Evolutionary conservation across 1,284 basidiomycete species (phyloP).

Genomic region (Naganishia liquefaciens): DNA sequence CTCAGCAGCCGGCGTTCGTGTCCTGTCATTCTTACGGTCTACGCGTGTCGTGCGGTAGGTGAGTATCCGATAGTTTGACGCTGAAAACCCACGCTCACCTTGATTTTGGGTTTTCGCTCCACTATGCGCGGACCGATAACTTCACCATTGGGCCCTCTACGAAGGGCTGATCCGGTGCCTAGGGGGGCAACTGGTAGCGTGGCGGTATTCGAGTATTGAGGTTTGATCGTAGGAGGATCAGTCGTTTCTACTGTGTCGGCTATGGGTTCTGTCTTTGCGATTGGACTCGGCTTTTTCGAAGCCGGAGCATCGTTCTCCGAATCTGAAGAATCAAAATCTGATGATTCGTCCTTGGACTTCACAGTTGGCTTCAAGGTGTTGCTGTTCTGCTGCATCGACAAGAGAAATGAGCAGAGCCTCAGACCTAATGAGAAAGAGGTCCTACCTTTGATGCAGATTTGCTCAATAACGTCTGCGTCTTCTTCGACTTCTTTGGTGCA

Average conservation of each 20-base stretch:
- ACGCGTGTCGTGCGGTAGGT: too few relatives aligned
- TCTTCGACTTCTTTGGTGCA: constrained; percentile 31
- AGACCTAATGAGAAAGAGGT: too few relatives aligned
- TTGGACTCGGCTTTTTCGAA: not conserved
- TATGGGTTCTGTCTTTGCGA: too few relatives aligned
- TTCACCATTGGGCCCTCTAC: constrained; percentile 28
- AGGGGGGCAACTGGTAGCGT: constrained; percentile 10
- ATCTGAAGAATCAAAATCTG: constrained; percentile 53
- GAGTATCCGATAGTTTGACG: too few relatives aligned
- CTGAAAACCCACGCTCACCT: not conserved
- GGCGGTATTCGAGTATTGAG: too few relatives aligned
- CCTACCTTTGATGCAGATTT: too few relatives aligned
- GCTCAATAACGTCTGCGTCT: too few relatives aligned
- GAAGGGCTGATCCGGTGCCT: constrained; percentile 30
- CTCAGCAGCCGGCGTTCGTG: constrained; percentile 27
- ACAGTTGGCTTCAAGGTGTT: constrained; percentile 26
- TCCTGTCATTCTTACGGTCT: constrained; percentile 32
- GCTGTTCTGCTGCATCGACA: constrained; percentile 10
- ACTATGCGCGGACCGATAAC: constrained; percentile 29
- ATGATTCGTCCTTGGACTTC: constrained; percentile 39
- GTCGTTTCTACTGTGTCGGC: too few relatives aligned
- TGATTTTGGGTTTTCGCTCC: constrained; percentile 22
- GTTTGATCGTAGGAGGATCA: too few relatives aligned
- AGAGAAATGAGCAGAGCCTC: too few relatives aligned
- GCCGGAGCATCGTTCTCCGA: constrained; percentile 44